These are phyloP conservation scores for Synchytrium microbalum DNA, from an alignment of 371 early-diverging fungal species.

Conservation along the genomic window DNA sequence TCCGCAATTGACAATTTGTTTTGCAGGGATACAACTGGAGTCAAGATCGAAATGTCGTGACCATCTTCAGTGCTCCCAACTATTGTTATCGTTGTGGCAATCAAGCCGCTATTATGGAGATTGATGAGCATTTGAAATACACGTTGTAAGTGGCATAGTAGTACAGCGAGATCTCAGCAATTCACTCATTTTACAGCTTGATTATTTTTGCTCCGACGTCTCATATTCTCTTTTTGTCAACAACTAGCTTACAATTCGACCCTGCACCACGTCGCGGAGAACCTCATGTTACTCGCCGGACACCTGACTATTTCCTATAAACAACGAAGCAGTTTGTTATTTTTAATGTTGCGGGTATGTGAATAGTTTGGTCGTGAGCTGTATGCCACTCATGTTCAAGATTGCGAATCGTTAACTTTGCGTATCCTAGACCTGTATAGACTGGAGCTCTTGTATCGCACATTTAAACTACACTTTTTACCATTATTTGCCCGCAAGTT, in stretches of 20 bases:
- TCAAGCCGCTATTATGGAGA: slow-evolving; percentile 69
- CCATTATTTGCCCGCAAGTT: no score
- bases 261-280: slow-evolving; percentile 97
- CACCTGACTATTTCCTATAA: slow-evolving; percentile 98
- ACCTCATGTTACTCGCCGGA: slow-evolving; percentile 93
- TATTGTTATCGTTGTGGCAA: slow-evolving; percentile 73
- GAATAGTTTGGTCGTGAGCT: no score
- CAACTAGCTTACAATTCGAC: slow-evolving; percentile 88
- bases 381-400: no score
- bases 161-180: not conserved
- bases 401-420: no score
- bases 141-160: slow-evolving; percentile 62
- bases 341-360: no score
- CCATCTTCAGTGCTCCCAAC: slow-evolving; percentile 92
- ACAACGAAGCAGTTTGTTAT: no score
- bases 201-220: not conserved
- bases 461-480: no score
- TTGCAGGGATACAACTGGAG: slow-evolving; percentile 90
- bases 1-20: not conserved
- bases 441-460: no score
- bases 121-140: slow-evolving; percentile 90
- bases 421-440: no score
- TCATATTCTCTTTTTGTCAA: slow-evolving; percentile 4
- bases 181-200: slow-evolving; percentile 3
- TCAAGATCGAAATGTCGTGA: slow-evolving; percentile 97